Conservation (phyloP, 192 early-diverging fungal genomes). For the Dissophora ornata region DNA sequence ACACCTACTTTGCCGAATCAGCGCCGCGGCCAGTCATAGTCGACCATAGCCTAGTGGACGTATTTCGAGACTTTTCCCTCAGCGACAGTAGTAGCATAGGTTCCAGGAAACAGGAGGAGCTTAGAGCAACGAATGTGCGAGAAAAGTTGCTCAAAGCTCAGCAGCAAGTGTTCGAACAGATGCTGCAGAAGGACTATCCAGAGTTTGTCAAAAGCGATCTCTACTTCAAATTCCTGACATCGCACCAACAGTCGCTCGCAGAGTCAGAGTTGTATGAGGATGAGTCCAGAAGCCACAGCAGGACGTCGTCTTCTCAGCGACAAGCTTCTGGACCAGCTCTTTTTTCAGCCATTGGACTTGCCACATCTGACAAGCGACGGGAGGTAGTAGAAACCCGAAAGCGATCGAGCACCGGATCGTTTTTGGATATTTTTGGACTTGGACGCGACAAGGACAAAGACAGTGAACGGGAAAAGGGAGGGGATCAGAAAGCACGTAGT, state of each 20-base stretch:
- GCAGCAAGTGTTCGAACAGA: slow-evolving; percentile 69
- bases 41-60: slow-evolving; percentile 43
- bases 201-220: slow-evolving; percentile 70
- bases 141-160: slow-evolving; percentile 62
- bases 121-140: slow-evolving; percentile 23
- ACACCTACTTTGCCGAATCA: slow-evolving; percentile 60
- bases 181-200: slow-evolving; percentile 69
- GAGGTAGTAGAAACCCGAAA: slow-evolving; percentile 21
- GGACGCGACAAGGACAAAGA: slow-evolving; percentile 50
- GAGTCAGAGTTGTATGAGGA: slow-evolving; percentile 26
- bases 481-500: background rate
- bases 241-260: slow-evolving; percentile 57
- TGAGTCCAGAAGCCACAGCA: background rate
- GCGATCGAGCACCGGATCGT: slow-evolving; percentile 45
- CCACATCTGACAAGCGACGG: background rate
- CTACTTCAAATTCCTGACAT: slow-evolving; percentile 71
- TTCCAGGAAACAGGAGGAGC: slow-evolving; percentile 7
- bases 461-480: slow-evolving; percentile 13
- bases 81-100: slow-evolving; percentile 11
- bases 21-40: slow-evolving; percentile 55
- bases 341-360: slow-evolving; percentile 25
- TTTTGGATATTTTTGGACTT: slow-evolving; percentile 46
- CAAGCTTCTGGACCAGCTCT: slow-evolving; percentile 11
- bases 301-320: slow-evolving; percentile 1
- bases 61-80: slow-evolving; percentile 47